Base-by-base conservation (phyloP, 257 asterid species). In the Penstemon newberryi region DNA sequence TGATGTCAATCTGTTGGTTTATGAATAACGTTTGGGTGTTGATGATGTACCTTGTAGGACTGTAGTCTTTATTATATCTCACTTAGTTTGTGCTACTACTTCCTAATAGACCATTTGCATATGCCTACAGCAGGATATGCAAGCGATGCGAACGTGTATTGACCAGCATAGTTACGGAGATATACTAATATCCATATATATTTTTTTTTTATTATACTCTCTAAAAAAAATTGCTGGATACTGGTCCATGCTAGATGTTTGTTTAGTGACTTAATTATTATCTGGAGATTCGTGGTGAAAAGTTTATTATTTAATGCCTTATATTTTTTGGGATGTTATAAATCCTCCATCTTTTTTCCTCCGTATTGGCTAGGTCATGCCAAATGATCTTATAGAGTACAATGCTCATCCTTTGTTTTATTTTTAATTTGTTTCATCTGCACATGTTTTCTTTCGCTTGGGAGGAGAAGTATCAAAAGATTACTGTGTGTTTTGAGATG, bases 91-190 rank as follows among this genome's bases (percentile, higher is more conserved):
- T 49, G 36, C 40, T 66, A 42, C 9, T 41, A 12, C 4, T 7
- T 49, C 51, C 33, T 50, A 59, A 63, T 10, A 38, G 36, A 41
- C 6, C 8, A 63, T 40, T 44, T 46, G 41, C 33, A 36, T 39
- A 60, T 33, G 54, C 47, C 53, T 56, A 43, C 45, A 45, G 50
- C 43, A 50, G 60, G 65, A 67, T 62, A 53, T 18, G 70, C 6
- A 42, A 49, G 55, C 42, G 0, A 52, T 6, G 12, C 8, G 44
- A 42, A 5, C 43, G 45, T 19, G 9, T 45, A 15, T 54, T 12
- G 38, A 57, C 65, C 4, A 11, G 42, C 10, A 4, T 52, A 46
- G 9, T 46, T 46, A 46, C 9, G 51, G 10, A 7, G 51, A 46
- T 46, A 7, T 5, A 46, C 33, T 25, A 25, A 25, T 25, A 25